Evolutionary conservation across 441 rosid genomes (phyloP).

Genomic region (Brassica hybrid): DNA sequence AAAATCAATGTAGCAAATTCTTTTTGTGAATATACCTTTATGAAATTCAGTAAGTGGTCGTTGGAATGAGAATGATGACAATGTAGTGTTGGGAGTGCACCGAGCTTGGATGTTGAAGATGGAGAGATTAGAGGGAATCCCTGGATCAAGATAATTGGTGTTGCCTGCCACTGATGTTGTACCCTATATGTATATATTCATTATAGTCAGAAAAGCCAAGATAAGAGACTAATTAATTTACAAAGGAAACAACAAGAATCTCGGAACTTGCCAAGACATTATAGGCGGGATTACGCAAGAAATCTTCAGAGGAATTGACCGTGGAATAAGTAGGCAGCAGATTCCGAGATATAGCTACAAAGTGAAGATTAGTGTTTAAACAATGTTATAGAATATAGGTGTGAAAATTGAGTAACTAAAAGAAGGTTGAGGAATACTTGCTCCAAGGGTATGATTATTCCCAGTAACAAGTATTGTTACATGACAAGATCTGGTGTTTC

Average conservation of each 20-base stretch:
- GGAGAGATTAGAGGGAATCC: conserved; percentile 51
- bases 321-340: conserved; percentile 55
- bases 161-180: conserved; percentile 46
- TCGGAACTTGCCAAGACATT: conserved; percentile 55
- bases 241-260: conserved; percentile 10
- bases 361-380: background rate
- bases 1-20: background rate
- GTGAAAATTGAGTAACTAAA: too few relatives aligned
- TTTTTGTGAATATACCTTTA: conserved; percentile 48
- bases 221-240: conserved; percentile 33
- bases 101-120: conserved; percentile 64
- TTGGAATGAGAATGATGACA: conserved; percentile 43
- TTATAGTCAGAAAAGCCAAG: conserved; percentile 21
- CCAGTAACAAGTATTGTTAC: conserved; percentile 76
- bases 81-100: conserved; percentile 55
- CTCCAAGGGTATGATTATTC: conserved; percentile 67
- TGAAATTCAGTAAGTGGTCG: conserved; percentile 25
- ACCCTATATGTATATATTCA: conserved; percentile 53
- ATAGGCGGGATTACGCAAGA: conserved; percentile 46
- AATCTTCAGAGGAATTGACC: conserved; percentile 46
- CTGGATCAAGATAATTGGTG: conserved; percentile 64
- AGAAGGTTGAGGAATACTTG: conserved; percentile 53
- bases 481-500: conserved; percentile 67
- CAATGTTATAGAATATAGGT: background rate
- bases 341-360: conserved; percentile 54